Evolutionary conservation across 163 green algal species (phyloP).

Genomic region (Chloromonas sp.): DNA sequence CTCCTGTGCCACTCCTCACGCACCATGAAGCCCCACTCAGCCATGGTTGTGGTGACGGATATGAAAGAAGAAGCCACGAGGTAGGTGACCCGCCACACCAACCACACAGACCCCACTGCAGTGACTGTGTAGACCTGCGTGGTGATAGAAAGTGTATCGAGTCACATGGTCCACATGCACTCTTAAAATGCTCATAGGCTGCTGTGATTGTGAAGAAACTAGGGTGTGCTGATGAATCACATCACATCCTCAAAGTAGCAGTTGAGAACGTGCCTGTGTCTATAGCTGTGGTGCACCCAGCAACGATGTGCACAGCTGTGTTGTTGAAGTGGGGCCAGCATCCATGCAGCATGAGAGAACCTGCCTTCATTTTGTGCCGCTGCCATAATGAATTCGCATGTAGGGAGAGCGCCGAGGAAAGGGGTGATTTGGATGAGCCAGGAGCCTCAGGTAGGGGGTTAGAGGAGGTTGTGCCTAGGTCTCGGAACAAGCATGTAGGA

Average conservation of each 20-base stretch:
- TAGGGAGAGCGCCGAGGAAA: background rate
- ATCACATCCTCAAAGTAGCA: no score
- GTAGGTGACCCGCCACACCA: background rate
- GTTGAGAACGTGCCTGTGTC: no score
- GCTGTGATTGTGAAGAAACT: background rate
- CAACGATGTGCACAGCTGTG: no score
- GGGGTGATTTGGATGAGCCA: background rate
- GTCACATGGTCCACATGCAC: no score
- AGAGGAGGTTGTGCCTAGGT: no score
- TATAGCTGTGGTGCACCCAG: no score
- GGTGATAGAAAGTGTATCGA: background rate
- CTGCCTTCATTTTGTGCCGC: background rate
- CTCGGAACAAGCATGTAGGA: no score
- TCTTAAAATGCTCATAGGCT: background rate
- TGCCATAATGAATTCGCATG: background rate
- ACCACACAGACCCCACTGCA: background rate
- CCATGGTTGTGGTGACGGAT: slow-evolving; percentile 11
- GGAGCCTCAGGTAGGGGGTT: background rate
- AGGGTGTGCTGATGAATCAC: background rate
- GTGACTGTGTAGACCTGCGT: background rate
- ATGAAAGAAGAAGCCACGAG: slow-evolving; percentile 12
- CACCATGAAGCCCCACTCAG: slow-evolving; percentile 23
- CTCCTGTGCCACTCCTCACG: background rate
- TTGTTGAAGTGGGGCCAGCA: no score
- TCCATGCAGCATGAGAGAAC: background rate